Evolutionary conservation across 129 eudicot genomes (phyloP).

Genomic region (Artemisia tridentata): DNA sequence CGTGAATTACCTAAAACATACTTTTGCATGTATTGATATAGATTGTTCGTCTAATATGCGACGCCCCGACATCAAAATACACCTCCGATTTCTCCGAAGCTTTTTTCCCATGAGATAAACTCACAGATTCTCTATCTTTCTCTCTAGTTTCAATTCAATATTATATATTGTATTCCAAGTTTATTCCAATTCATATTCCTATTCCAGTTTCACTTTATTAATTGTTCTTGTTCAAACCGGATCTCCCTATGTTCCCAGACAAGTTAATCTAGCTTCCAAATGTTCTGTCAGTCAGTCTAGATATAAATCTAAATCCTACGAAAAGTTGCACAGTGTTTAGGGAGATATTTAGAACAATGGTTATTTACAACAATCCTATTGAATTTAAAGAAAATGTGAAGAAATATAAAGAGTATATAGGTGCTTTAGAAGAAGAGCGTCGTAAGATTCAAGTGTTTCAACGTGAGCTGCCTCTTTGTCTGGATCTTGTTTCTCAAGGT

Average conservation of each 20-base stretch:
- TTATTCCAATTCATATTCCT: constrained; percentile 41
- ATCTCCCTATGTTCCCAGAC: constrained; percentile 42
- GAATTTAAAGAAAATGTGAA: constrained; percentile 45
- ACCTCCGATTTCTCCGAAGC: constrained; percentile 31
- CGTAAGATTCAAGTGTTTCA: constrained; percentile 75
- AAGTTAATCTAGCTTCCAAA: constrained; percentile 21
- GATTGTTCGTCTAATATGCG: constrained; percentile 40
- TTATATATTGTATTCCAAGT: constrained; percentile 44
- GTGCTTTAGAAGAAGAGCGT: constrained; percentile 69
- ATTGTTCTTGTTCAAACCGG: constrained; percentile 47
- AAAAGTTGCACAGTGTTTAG: background rate
- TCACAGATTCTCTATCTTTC: constrained; percentile 21
- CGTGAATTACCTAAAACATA: background rate
- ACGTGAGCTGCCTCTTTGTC: constrained; percentile 93
- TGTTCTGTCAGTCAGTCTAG: constrained; percentile 9
- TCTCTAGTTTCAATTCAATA: constrained; percentile 5
- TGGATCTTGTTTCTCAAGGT: constrained; percentile 84
- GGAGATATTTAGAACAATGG: constrained; percentile 23
- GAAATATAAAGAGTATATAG: constrained; percentile 45
- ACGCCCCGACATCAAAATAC: constrained; percentile 68
- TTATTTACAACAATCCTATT: constrained; percentile 24
- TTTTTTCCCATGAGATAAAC: constrained; percentile 12
- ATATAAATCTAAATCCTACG: background rate
- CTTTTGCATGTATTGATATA: too few species aligned
- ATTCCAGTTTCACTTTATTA: constrained; percentile 50